phyloP scores from a whole-genome alignment of 345 rosid genomes.

The Stellera chamaejasme region DNA sequence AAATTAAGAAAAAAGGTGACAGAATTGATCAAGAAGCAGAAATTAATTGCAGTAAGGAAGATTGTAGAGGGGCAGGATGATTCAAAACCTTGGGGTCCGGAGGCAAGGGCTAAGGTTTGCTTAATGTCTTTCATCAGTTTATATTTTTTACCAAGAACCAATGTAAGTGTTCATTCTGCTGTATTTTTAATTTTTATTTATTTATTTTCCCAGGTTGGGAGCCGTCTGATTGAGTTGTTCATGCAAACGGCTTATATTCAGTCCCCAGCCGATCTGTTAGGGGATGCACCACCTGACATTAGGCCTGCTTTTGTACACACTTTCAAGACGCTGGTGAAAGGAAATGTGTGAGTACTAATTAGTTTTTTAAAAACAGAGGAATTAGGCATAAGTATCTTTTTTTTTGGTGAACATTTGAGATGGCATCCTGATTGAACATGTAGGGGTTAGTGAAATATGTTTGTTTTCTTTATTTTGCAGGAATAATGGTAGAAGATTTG shows the following conservation, averaged over 20 bases:
- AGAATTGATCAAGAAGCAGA: slow-evolving; percentile 68
- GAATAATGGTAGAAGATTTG: slow-evolving; percentile 57
- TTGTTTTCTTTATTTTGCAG: slow-evolving; percentile 33
- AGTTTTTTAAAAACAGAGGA: slow-evolving; percentile 5
- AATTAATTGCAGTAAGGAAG: slow-evolving; percentile 70
- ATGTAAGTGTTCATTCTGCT: slow-evolving; percentile 1
- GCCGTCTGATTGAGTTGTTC: slow-evolving; percentile 78
- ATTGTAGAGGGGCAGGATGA: slow-evolving; percentile 66
- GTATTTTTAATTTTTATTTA: slow-evolving; percentile 6
- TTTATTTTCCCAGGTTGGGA: slow-evolving; percentile 65
- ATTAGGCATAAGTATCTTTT: slow-evolving; percentile 1
- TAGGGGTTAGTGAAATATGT: too few species aligned
- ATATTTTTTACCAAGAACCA: slow-evolving; percentile 1
- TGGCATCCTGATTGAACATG: slow-evolving; percentile 1
- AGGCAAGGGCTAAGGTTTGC: slow-evolving; percentile 77
- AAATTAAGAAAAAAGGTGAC: slow-evolving; percentile 68
- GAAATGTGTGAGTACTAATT: slow-evolving; percentile 39
- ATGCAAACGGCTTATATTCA: slow-evolving; percentile 82
- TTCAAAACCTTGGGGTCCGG: slow-evolving; percentile 67
- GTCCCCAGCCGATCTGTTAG: slow-evolving; percentile 57
- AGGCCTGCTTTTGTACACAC: slow-evolving; percentile 92
- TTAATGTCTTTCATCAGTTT: slow-evolving; percentile 10
- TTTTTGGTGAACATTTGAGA: slow-evolving; percentile 5
- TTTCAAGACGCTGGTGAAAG: slow-evolving; percentile 38
- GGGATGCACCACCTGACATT: slow-evolving; percentile 63